These are phyloP conservation scores for Adansonia gregorii DNA, from an alignment of 441 rosid species.

Conservation along the genomic window DNA sequence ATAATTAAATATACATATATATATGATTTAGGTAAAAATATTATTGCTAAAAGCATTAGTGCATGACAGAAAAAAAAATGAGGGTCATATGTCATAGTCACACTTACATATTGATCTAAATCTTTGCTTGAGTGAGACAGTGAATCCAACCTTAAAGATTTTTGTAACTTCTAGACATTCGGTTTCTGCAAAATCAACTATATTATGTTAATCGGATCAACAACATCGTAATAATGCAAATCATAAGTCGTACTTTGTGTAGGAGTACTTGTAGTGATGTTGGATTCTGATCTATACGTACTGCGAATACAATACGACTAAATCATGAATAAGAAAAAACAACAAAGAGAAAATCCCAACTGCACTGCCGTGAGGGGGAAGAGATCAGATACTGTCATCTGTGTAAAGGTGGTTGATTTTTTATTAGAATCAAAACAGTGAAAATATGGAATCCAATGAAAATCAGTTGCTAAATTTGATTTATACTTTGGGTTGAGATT, in stretches of 20 bases:
- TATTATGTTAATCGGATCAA: not conserved
- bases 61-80: constrained; percentile 15
- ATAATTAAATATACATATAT: not conserved
- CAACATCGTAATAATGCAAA: not conserved
- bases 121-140: not conserved
- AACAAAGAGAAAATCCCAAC: not conserved
- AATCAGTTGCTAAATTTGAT: not conserved
- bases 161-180: not conserved
- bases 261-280: too few species aligned
- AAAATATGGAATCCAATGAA: not conserved
- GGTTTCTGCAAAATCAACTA: not conserved
- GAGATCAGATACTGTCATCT: not conserved
- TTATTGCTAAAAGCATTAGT: not conserved
- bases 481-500: not conserved
- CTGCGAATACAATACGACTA: not conserved
- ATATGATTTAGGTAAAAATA: constrained; percentile 5
- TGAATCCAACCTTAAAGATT: constrained; percentile 8
- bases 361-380: not conserved
- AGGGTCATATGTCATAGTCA: constrained; percentile 10
- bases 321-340: not conserved
- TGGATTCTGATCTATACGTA: not conserved
- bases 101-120: constrained; percentile 19
- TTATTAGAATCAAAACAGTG: not conserved
- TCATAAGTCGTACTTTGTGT: not conserved
- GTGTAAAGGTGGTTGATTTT: not conserved